Evolutionary conservation across 805 yeast species (phyloP).

Genomic region (Wickerhamiella nectarea): DNA sequence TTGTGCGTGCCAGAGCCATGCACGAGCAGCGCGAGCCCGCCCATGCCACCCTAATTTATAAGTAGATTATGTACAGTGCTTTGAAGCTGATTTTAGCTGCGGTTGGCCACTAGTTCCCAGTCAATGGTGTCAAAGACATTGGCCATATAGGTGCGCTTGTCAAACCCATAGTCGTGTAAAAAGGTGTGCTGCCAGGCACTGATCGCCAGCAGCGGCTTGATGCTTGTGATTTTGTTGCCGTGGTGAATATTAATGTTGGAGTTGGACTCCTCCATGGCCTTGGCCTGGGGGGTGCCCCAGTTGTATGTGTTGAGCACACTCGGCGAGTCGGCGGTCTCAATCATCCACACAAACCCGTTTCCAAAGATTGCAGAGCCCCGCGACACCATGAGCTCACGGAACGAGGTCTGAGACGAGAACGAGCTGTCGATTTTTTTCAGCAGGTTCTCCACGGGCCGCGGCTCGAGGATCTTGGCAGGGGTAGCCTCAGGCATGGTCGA

Average conservation of each 20-base stretch:
- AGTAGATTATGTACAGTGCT: neutral
- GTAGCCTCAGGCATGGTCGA: slow-evolving; percentile 27
- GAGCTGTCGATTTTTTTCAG: slow-evolving; percentile 6
- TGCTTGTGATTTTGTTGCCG: slow-evolving; percentile 5
- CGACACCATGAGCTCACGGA: slow-evolving; percentile 57
- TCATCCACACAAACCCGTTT: slow-evolving; percentile 89
- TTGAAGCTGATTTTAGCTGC: too few species aligned
- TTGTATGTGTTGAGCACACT: slow-evolving; percentile 79
- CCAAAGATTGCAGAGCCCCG: slow-evolving; percentile 72
- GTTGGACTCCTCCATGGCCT: neutral
- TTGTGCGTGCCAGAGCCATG: slow-evolving; percentile 12
- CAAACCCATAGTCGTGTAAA: slow-evolving; percentile 69
- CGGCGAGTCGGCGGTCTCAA: slow-evolving; percentile 37
- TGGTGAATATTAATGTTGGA: neutral
- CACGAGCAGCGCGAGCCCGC: neutral
- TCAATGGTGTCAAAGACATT: slow-evolving; percentile 67
- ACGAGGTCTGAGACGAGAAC: slow-evolving; percentile 34
- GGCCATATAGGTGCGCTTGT: slow-evolving; percentile 51
- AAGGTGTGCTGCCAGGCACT: slow-evolving; percentile 83
- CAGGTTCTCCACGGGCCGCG: neutral
- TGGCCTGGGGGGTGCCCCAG: slow-evolving; percentile 55
- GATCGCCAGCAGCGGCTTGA: slow-evolving; percentile 52
- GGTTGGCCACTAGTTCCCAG: slow-evolving; percentile 41
- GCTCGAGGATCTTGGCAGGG: neutral
- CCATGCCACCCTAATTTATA: neutral